Base-by-base conservation (phyloP, 345 rosid species). In the Sonneratia caseolaris region DNA sequence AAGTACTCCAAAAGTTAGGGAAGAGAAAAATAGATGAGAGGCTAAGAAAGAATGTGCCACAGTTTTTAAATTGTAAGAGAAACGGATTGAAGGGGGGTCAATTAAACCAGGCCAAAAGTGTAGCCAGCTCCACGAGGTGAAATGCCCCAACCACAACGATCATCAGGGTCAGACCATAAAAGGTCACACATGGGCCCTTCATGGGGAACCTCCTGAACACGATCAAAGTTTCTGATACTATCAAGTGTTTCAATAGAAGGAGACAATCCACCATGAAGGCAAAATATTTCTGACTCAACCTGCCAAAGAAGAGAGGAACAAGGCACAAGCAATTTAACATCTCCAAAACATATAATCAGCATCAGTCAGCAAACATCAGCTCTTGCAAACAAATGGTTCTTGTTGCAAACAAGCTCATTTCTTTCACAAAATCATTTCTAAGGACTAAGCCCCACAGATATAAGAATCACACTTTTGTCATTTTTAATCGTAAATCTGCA, bases 151-250 rank as follows among this genome's bases (percentile, higher is more conserved):
- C 99, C 97, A 77, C 97, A 92, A 43, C 99, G 83, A 75, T 95
- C 97, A 76, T 95, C 99, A n/a, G 97, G 99, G 78, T 95, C 97
- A 81, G 97, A 92, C 97, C 99, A 95, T 76, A 95, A 82, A 49
- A 95, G 89, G 81, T 95, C 99, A 83, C 99, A 95, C 99, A 95
- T 95, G 48, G 99, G 97, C 43, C 99, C 99, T 82, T 95, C 97
- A 65, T 92, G 96, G 10, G 97, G 99, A 75, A 95, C 97, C 83
- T 92, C 99, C 83, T 95, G 97, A 76, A 92, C 93, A 36, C 99
- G 88, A 64, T 95, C 99, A 78, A 95, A 92, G 75, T 89, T 92
- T 72, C 99, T 86, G 66, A 95, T 86, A 76, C 91, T 90, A 76
- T 95, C 99, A 66, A 95, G 93, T 69, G 97, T 95, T 84, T 95